Base-by-base conservation (phyloP, 148 eudicot genomes). In the Arbutus unedo region DNA sequence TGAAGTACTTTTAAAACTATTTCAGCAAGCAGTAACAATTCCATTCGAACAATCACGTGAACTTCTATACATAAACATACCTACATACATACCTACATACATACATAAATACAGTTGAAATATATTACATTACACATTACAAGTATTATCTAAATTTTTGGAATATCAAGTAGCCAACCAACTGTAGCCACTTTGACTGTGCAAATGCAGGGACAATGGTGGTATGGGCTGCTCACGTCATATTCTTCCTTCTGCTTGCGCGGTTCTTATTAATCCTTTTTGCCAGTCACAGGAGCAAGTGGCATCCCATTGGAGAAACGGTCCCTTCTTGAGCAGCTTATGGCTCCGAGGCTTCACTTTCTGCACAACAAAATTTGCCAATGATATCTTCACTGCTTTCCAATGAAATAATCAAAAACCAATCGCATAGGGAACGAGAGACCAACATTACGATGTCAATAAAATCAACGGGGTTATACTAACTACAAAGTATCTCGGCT, bases 241-340 rank as follows among this genome's bases (percentile, higher is more conserved):
- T 79, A 18, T 43, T 70, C 67, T 54, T 71, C 66, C 75, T 49
- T 68, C 45, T 2, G 6, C 82, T 76, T 19, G 2, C 0, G 5
- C 16, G 31, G 38, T 47, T 80, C 72, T 45, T 62, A 47, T 68
- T 80, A 59, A 64, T 67, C 57, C 25, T 7, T 55, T 38, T 56
- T 44, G 38, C 49, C 50, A 38, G 67, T 77, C 64, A 55, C 66
- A 8, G 23, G 44, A 77, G 18, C 67, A 74, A 74, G 9, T 9
- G 41, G 21, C 31, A 43, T 60, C 14, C 80, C 41, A 83, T 53
- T 48, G 50, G 38, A 10, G 51, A 9, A 16, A 44, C 64, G 5
- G 49, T 76, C 75, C 86, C 81, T 19, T 78, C 62, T 51, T 68
- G 64, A 74, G 67, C 67, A 59, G 66, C 45, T 49, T 74, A 49